Evolutionary conservation across 2,329 filamentous ascomycete genomes (phyloP).

Genomic region (Sporothrix pseudoabietina): DNA sequence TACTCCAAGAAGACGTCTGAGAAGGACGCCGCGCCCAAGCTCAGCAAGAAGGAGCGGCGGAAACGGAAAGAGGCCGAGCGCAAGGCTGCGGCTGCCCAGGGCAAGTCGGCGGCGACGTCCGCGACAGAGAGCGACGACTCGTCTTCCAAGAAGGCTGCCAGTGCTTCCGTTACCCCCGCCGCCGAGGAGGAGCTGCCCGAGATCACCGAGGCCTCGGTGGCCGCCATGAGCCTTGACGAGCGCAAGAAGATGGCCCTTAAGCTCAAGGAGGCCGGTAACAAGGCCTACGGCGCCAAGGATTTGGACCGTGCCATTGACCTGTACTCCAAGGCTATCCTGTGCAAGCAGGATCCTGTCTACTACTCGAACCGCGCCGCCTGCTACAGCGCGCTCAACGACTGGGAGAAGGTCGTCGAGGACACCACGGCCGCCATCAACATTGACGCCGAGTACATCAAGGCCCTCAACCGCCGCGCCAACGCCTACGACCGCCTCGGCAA

Average conservation of each 20-base stretch:
- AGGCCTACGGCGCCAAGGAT: constrained; percentile 91
- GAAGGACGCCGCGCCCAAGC: constrained; percentile 62
- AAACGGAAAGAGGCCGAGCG: constrained; percentile 80
- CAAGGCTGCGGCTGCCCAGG: constrained; percentile 50
- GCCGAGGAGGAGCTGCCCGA: constrained; percentile 69
- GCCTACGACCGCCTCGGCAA: constrained; percentile 92
- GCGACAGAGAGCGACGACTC: constrained; percentile 37
- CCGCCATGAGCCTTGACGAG: constrained; percentile 60
- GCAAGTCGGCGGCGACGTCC: constrained; percentile 47
- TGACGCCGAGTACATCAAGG: constrained; percentile 96
- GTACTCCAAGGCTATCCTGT: constrained; percentile 93
- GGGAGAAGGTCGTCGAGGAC: constrained; percentile 96
- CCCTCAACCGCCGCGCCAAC: constrained; percentile 91
- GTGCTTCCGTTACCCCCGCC: constrained; percentile 57
- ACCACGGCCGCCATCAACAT: constrained; percentile 92
- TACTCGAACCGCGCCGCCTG: constrained; percentile 98
- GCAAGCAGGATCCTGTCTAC: constrained; percentile 96
- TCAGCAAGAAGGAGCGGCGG: constrained; percentile 86
- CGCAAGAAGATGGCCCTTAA: constrained; percentile 85
- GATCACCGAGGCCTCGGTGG: constrained; percentile 60
- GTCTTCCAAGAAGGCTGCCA: constrained; percentile 46
- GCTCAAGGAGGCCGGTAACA: constrained; percentile 94
- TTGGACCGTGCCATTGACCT: constrained; percentile 92
- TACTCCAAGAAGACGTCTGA: constrained; percentile 69
- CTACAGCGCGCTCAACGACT: constrained; percentile 89